Percentiles rank a stretch among this genome's conserved stretches.
Conservation (phyloP, 169 alveolate genomes). For the Neospora caninum region DNA sequence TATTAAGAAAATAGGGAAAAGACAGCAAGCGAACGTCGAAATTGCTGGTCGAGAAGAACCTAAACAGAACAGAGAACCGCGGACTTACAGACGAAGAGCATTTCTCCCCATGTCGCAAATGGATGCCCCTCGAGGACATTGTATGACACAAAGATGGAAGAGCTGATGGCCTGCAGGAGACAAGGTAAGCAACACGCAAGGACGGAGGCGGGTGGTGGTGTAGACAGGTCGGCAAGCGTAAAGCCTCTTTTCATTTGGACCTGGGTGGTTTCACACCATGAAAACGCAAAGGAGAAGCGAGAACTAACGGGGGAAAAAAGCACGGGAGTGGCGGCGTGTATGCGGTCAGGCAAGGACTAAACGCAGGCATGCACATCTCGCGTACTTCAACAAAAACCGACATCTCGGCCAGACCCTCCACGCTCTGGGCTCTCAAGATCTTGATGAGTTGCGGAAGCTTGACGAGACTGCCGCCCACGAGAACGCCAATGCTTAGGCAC, state of each 20-base stretch:
- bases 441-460: slow-evolving; percentile 14
- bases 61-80: background rate
- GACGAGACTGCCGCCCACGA: slow-evolving; percentile 19
- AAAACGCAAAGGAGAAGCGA: too few relatives aligned
- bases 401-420: slow-evolving; percentile 1
- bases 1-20: too few relatives aligned
- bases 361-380: too few relatives aligned
- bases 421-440: background rate
- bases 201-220: background rate
- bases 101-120: slow-evolving; percentile 20
- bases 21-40: too few relatives aligned
- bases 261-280: too few relatives aligned
- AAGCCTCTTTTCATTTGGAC: too few relatives aligned
- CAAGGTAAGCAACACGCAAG: background rate
- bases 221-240: too few relatives aligned
- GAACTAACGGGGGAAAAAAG: too few relatives aligned
- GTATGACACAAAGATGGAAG: background rate
- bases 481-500: background rate
- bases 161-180: background rate
- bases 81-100: slow-evolving; percentile 3
- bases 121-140: slow-evolving; percentile 1
- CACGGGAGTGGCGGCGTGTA: too few relatives aligned
- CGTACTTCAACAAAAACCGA: slow-evolving; percentile 28
- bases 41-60: background rate
- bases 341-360: too few relatives aligned